Evolutionary conservation across 768 basidiomycete species (phyloP), one percentile per base, ranked within the genome.

Genomic region (Rossbeevera mucosa): DNA sequence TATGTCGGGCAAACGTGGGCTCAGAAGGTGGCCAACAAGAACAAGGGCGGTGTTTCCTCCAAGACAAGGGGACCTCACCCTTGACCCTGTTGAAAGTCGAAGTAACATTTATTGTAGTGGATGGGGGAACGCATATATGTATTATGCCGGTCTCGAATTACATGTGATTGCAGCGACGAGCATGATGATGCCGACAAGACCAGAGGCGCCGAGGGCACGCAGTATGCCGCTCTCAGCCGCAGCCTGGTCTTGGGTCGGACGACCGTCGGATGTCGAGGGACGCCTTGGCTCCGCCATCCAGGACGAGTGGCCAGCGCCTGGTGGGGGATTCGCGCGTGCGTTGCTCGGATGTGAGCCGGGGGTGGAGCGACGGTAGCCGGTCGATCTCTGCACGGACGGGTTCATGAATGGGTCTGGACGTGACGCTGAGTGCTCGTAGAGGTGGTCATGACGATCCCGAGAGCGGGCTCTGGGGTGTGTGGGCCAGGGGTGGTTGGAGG

Each of bases 151-250:
- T 46, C 53, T 63, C 18, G 64, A 49, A 53, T 29, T 44, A 41
- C 52, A 43, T 8, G 50, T 48, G 14, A 64, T 44, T 14, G 62
- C 52, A 21, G 67, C 38, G 26, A 67, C 43, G 22, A 69, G 58
- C 43, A 67, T 42, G 28, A 67, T 69, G 20, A 69, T 21, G 9
- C 58, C 55, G 18, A 69, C 49, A 3, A 67, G 56, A 2, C 63
- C 65, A 11, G 67, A 58, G n/a, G 65, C 67, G 0, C 60, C 65
- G 16, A 67, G 61, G 9, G 59, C 63, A 8, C 65, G 65, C 47
- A 64, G 43, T 13, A 57, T 6, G 12, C 54, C 55, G 21, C 67
- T 67, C 55, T 69, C 54, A n/a, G 55, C 56, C 13, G 65, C 55
- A 45, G 48, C 63, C 7, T 57, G 57, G 29, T 67, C 67, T 11